Conservation (phyloP, 2,329 filamentous ascomycete genomes). For the Colletotrichum kahawae region DNA sequence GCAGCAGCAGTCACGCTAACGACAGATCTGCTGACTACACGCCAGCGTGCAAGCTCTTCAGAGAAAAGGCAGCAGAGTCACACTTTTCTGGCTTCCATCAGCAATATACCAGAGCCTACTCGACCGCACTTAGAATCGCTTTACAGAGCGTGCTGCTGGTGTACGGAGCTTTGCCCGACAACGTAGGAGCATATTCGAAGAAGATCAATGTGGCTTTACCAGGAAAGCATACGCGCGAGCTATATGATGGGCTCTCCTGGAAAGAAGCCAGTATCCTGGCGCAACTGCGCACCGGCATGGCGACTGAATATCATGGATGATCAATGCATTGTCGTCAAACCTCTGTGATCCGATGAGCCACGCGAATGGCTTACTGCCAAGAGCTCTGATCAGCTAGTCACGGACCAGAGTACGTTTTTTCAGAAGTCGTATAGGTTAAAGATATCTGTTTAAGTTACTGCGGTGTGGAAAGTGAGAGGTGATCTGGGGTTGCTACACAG, state of each 20-base stretch:
- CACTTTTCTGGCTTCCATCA: neutral
- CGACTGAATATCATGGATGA: neutral
- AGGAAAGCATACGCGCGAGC: conserved; percentile 17
- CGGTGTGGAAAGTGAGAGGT: no score
- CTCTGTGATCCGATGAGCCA: no score
- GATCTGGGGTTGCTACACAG: no score
- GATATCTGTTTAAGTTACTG: no score
- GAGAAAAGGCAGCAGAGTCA: neutral
- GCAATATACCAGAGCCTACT: neutral
- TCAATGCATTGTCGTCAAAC: no score
- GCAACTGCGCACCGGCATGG: neutral
- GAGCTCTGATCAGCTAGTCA: no score
- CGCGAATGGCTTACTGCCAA: no score
- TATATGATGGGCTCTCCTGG: conserved; percentile 24
- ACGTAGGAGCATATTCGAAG: neutral
- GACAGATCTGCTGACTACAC: neutral
- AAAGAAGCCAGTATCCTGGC: conserved; percentile 18
- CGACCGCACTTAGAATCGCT: neutral
- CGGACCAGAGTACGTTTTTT: no score
- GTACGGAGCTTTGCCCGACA: neutral
- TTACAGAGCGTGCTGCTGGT: neutral
- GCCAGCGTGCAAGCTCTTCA: neutral
- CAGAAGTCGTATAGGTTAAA: no score
- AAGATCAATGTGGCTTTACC: neutral
- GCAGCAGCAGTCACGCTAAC: neutral